These are phyloP conservation scores for Alternaria conjuncta DNA, from an alignment of 2,329 filamentous ascomycete species.

Conservation along the genomic window DNA sequence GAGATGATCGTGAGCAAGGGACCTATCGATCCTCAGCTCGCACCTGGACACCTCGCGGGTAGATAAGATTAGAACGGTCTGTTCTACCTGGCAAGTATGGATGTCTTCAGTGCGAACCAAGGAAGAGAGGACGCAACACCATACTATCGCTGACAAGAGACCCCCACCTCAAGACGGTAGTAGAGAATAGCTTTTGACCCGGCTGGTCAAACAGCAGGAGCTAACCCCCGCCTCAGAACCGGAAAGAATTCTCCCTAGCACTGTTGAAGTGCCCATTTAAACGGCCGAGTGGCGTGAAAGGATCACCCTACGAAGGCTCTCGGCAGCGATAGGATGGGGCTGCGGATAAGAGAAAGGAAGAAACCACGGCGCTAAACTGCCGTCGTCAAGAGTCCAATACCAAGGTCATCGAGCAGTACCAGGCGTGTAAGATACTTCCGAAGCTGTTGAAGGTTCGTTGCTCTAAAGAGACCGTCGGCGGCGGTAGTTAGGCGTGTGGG, in stretches of 20 bases:
- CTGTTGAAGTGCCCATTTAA: neutral
- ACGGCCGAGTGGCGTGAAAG: neutral
- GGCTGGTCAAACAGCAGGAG: neutral
- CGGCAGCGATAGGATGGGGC: neutral
- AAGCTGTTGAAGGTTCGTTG: neutral
- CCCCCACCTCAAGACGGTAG: neutral
- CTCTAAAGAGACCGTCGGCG: neutral
- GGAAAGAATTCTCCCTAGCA: neutral
- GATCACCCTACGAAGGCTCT: neutral
- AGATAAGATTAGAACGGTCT: neutral
- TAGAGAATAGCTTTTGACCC: neutral
- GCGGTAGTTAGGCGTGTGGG: neutral
- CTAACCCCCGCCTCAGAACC: neutral
- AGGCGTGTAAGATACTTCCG: neutral
- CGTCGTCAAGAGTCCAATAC: neutral
- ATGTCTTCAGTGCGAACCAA: neutral
- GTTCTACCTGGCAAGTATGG: neutral
- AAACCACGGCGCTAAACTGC: neutral
- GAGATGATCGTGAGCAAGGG: neutral
- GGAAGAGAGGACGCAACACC: neutral
- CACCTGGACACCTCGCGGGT: neutral
- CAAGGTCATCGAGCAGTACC: neutral
- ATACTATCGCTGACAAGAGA: neutral
- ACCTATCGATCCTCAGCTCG: neutral
- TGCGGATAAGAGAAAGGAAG: neutral